phyloP scores from a whole-genome alignment of 768 basidiomycete species.

The Pholiota molesta region DNA sequence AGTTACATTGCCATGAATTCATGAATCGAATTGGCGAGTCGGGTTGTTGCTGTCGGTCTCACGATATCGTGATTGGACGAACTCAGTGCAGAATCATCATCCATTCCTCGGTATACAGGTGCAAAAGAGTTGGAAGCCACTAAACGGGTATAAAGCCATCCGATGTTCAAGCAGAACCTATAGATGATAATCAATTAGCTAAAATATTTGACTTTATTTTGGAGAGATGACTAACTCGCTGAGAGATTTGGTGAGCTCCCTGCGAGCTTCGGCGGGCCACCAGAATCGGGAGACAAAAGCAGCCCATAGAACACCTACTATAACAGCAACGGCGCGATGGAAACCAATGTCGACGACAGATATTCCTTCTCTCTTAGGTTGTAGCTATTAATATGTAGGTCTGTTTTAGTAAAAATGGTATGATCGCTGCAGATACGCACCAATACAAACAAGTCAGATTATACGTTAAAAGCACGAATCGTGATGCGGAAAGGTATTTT shows the following conservation, averaged over 20 bases:
- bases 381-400: slow-evolving; percentile 51
- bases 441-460: slow-evolving; percentile 82
- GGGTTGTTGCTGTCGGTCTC: slow-evolving; percentile 39
- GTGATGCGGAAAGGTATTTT: slow-evolving; percentile 70
- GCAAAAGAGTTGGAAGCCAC: slow-evolving; percentile 85
- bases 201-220: not conserved
- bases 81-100: slow-evolving; percentile 26
- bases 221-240: slow-evolving; percentile 59
- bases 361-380: slow-evolving; percentile 69
- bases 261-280: slow-evolving; percentile 95
- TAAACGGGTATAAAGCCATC: slow-evolving; percentile 92
- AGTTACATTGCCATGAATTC: slow-evolving; percentile 93
- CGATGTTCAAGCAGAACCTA: slow-evolving; percentile 91
- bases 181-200: not conserved
- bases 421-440: slow-evolving; percentile 36
- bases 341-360: slow-evolving; percentile 72
- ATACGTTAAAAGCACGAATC: slow-evolving; percentile 86
- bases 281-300: slow-evolving; percentile 85
- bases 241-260: slow-evolving; percentile 82
- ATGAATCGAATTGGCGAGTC: slow-evolving; percentile 65
- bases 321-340: slow-evolving; percentile 81
- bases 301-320: slow-evolving; percentile 87
- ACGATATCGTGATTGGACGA: slow-evolving; percentile 14
- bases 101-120: slow-evolving; percentile 43
- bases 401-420: not conserved